Conservation (phyloP, 192 early-diverging fungal genomes). For the Pilaira anomala region DNA sequence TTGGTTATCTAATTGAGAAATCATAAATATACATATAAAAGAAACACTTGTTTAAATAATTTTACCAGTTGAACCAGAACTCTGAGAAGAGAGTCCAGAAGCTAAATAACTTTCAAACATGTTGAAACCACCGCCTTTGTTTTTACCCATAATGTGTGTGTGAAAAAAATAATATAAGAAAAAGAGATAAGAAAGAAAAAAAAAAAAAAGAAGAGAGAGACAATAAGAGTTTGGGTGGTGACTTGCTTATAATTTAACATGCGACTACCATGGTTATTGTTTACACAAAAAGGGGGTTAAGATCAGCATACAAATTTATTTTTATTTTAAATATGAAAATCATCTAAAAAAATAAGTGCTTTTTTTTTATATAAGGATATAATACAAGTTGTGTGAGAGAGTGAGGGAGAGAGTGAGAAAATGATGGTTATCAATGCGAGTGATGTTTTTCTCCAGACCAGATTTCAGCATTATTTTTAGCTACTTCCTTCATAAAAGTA, state of each 20-base stretch:
- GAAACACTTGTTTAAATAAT: neutral
- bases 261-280: too few relatives aligned
- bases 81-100: neutral
- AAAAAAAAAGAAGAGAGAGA: neutral
- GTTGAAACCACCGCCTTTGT: slow-evolving; percentile 8
- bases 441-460: slow-evolving; percentile 14
- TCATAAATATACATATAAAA: neutral
- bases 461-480: slow-evolving; percentile 37
- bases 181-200: neutral
- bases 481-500: slow-evolving; percentile 47
- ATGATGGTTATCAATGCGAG: too few relatives aligned
- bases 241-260: neutral
- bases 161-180: neutral
- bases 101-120: slow-evolving; percentile 22
- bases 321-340: neutral
- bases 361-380: neutral
- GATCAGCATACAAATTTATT: neutral
- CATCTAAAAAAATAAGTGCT: neutral
- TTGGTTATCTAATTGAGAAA: slow-evolving; percentile 3
- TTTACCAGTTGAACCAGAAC: neutral
- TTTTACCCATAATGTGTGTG: slow-evolving; percentile 21
- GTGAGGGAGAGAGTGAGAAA: too few relatives aligned
- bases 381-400: too few relatives aligned
- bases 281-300: too few relatives aligned
- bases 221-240: neutral